Evolutionary conservation across 495 filamentous ascomycete genomes (phyloP), one percentile per base, ranked within the genome.

Genomic region (Apiosordaria backusii): DNA sequence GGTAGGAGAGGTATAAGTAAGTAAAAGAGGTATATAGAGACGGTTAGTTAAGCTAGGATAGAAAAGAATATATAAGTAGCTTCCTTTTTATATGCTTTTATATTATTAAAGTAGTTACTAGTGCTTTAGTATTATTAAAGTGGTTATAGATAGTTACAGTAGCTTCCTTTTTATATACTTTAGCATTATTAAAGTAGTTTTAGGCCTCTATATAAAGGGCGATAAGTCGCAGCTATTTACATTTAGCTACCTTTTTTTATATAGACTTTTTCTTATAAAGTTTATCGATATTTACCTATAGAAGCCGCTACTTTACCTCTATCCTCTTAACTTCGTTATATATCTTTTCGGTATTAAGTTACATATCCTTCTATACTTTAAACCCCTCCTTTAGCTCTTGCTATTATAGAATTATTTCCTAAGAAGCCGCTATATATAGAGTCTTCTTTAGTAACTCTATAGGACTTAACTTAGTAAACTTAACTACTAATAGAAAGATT

Each of bases 361-460:
- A 85, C 7, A 88, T 64, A 52, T 84, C 80, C 68, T 90, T 93
- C 68, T 96, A 90, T 52, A 86, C 78, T 57, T 79, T 84, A 50
- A 92, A 85, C 16, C 92, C 73, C 1, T 81, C 81, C 75, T 92
- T 94, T 24, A 99, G 79, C 50, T 86, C 72, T 0, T 87, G 81
- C 72, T 97, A 93, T 86, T 86, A 90, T n/a, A 87, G 77, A 16
- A 90, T 77, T 87, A 97, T 93, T 18, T 92, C 79, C 25, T 87
- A 82, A 0, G 90, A 87, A 3, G 92, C 95, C 21, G 92, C 93
- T 3, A 96, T 96, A 70, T 90, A 84, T 65, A 95, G 88, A 0
- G 95, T 99, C 59, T 93, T 89, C 50, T 85, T 79, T 2, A 99
- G 83, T n/a, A 97, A 83, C n/a, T 96, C 90, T n/a, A 93, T 80